These are phyloP conservation scores for Graphilbum sp. DNA, from an alignment of 2,329 filamentous ascomycete genomes.

Conservation along the genomic window DNA sequence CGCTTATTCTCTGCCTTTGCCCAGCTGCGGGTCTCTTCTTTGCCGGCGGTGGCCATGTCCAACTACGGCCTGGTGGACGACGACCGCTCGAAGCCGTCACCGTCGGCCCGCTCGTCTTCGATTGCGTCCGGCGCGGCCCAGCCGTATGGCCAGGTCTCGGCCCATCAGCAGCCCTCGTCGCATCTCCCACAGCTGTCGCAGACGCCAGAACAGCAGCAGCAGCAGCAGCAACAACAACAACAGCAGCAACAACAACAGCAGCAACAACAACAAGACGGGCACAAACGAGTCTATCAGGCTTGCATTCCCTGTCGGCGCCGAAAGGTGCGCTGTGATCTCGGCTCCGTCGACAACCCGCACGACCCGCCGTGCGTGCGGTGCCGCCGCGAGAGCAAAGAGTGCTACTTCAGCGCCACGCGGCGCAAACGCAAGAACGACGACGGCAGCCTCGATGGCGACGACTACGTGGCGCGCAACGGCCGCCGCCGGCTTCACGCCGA, in stretches of 20 bases:
- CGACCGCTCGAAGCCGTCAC: constrained; percentile 3
- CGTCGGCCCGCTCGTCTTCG: constrained; percentile 5
- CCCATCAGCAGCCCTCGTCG: constrained; percentile 2
- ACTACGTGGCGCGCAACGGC: constrained; percentile 58
- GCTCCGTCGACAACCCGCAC: constrained; percentile 79
- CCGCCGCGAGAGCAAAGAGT: constrained; percentile 87
- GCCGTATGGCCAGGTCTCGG: too few relatives aligned
- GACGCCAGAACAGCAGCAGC: background rate
- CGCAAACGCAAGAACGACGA: constrained; percentile 72
- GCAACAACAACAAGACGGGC: constrained; percentile 3
- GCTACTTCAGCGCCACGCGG: constrained; percentile 88
- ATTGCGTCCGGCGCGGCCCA: too few relatives aligned
- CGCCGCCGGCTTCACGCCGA: constrained; percentile 46
- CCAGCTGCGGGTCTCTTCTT: too few relatives aligned
- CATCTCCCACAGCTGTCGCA: background rate
- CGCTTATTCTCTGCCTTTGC: too few relatives aligned
- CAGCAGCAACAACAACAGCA: background rate
- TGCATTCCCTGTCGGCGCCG: constrained; percentile 45
- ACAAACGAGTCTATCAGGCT: constrained; percentile 47
- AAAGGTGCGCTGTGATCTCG: constrained; percentile 46
- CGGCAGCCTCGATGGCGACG: constrained; percentile 33
- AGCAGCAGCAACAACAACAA: background rate
- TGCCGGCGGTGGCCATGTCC: constrained; percentile 12
- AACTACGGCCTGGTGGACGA: constrained; percentile 9
- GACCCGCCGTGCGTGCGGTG: constrained; percentile 90